phyloP scores from a whole-genome alignment of 331 rosid species.

The Acacia pycnantha region DNA sequence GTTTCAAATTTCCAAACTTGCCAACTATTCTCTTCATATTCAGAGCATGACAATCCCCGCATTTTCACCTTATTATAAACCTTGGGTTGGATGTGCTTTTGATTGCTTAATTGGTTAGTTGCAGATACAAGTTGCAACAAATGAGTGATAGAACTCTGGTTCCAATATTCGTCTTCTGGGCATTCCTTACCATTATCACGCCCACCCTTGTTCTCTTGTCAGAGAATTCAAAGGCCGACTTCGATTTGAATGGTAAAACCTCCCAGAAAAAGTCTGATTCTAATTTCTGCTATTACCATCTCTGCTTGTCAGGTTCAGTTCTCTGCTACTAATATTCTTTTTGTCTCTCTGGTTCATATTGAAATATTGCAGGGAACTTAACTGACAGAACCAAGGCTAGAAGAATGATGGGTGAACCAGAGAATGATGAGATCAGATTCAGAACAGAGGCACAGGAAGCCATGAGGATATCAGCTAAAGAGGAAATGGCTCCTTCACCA shows the following conservation, averaged over 20 bases:
- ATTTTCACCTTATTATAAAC: background rate
- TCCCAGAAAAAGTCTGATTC: background rate
- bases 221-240: conserved; percentile 40
- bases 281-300: background rate
- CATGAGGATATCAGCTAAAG: background rate
- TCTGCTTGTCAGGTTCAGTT: background rate
- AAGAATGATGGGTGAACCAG: conserved; percentile 40
- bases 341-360: background rate
- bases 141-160: conserved; percentile 57
- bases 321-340: background rate
- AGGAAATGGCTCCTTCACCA: conserved; percentile 19
- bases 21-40: conserved; percentile 32
- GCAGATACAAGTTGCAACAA: background rate
- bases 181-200: conserved; percentile 52
- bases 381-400: conserved; percentile 31
- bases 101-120: background rate
- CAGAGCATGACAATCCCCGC: background rate
- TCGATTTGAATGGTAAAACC: conserved; percentile 37
- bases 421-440: conserved; percentile 22
- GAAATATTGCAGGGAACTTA: conserved; percentile 38
- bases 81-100: background rate
- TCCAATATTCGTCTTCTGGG: conserved; percentile 66
- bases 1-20: conserved; percentile 16
- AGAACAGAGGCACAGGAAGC: conserved; percentile 15
- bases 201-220: conserved; percentile 53